Base-by-base conservation (phyloP, 2,329 filamentous ascomycete genomes). In the Hawksworthiomyces lignivorus region DNA sequence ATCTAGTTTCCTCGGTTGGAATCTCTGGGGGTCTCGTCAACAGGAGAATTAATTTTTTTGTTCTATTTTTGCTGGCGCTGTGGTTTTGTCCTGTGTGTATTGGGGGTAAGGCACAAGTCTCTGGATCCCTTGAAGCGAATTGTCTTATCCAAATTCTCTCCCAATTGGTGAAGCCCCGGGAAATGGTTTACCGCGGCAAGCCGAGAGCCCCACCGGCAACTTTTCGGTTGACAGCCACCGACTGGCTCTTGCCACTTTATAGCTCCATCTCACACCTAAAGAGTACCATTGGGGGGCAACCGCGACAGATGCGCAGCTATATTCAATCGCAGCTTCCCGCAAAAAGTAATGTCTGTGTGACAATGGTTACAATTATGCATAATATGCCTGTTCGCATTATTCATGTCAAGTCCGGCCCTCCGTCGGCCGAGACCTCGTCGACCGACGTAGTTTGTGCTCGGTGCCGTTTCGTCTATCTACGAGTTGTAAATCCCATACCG, bases 111-210 rank as follows among this genome's bases (percentile, higher is more conserved):
- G n/a, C n/a, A n/a, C 24, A n/a, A 30, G 27, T 29, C 12, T 27
- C 27, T 41, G 33, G 28, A 26, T 42, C 36, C 41, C 19, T 44
- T 39, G 15, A 22, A 24, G 36, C 41, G 41, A 24, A 14, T n/a
- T 21, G 18, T n/a, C n/a, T n/a, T n/a, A n/a, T n/a, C n/a, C n/a
- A n/a, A n/a, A n/a, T n/a, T n/a, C 41, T 43, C 35, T 31, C 36
- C 41, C 36, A 39, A n/a, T n/a, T n/a, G n/a, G n/a, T n/a, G n/a
- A n/a, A n/a, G n/a, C n/a, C n/a, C n/a, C 26, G 37, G 39, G 27
- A 43, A 43, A 39, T 35, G n/a, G 22, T 46, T 46, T 43, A 39
- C 44, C 44, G 44, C 36, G 44, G 44, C 36, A 40, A 46, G 32
- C 44, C 44, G 44, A 46, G 15, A 19, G 18, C 21, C 44, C 39